A percentile compares a stretch with the other conserved stretches of the same genome.
phyloP scores from a whole-genome alignment of 1,139 yeast species.

The Kodamaea fungicola region DNA sequence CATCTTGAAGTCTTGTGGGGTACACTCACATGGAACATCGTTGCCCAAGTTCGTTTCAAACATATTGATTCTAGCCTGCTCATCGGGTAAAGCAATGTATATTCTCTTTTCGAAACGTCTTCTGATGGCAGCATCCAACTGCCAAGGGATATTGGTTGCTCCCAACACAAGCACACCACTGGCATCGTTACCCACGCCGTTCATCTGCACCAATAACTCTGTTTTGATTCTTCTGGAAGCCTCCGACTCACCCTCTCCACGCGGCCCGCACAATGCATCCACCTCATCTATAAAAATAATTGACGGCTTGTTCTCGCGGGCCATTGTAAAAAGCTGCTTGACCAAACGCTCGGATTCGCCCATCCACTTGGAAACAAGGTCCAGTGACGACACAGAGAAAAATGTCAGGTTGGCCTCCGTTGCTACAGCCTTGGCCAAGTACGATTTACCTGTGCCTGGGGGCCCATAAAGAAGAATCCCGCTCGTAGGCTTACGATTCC shows the following conservation, averaged over 20 bases:
- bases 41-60: conserved; percentile 86
- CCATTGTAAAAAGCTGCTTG: conserved; percentile 91
- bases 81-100: conserved; percentile 91
- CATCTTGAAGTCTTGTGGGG: conserved; percentile 67
- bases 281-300: conserved; percentile 97
- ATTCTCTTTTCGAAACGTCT: conserved; percentile 95
- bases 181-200: conserved; percentile 96
- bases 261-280: conserved; percentile 95
- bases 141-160: conserved; percentile 99
- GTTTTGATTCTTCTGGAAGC: conserved; percentile 96
- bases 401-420: conserved; percentile 97
- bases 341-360: conserved; percentile 96
- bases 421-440: conserved; percentile 95
- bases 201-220: conserved; percentile 95
- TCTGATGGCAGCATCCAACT: conserved; percentile 94
- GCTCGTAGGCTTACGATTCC: conserved; percentile 88
- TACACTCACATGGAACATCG: conserved; percentile 77
- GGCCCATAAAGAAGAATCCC: conserved; percentile 96
- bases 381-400: conserved; percentile 91
- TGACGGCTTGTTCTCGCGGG: conserved; percentile 91
- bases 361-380: conserved; percentile 97
- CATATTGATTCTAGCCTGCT: conserved; percentile 87
- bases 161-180: conserved; percentile 92
- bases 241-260: conserved; percentile 98
- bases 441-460: conserved; percentile 98